Conservation (phyloP, 805 yeast species). For the Wickerhamomyces ciferrii region DNA sequence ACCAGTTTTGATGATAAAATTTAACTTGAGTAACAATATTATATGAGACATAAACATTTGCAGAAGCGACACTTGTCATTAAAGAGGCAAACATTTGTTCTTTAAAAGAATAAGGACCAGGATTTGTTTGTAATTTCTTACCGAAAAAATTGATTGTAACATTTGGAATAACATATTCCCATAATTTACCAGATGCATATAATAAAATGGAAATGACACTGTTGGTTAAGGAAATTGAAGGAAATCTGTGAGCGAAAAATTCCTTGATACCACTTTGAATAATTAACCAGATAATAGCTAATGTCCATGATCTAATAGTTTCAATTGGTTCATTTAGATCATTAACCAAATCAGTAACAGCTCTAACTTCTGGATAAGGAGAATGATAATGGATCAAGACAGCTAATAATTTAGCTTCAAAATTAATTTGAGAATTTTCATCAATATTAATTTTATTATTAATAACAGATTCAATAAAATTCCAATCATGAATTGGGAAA, state of each 20-base stretch:
- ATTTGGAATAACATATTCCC: conserved; percentile 40
- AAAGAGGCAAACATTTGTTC: conserved; percentile 63
- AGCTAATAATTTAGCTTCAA: conserved; percentile 24
- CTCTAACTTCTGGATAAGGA: conserved; percentile 66
- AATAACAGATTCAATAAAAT: conserved; percentile 24
- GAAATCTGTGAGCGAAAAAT: conserved; percentile 51
- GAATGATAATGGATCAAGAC: conserved; percentile 36
- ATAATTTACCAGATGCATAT: conserved; percentile 38
- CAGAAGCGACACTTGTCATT: conserved; percentile 30
- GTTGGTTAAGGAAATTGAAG: conserved; percentile 38
- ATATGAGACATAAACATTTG: conserved; percentile 28
- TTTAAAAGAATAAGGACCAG: conserved; percentile 60
- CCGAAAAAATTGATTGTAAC: conserved; percentile 35
- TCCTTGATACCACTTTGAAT: conserved; percentile 52
- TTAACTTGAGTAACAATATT: conserved; percentile 31
- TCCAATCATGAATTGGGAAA: conserved; percentile 32
- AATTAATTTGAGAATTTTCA: conserved; percentile 14
- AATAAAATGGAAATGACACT: conserved; percentile 41
- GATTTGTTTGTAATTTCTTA: conserved; percentile 39
- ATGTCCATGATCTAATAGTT: conserved; percentile 36
- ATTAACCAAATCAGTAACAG: conserved; percentile 49
- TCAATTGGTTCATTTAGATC: conserved; percentile 43
- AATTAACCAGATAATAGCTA: conserved; percentile 40
- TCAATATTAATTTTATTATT: conserved; percentile 23
- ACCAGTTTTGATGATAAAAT: conserved; percentile 24